Evolutionary conservation across 2,329 filamentous ascomycete genomes (phyloP), one percentile per base, ranked within the genome.

Genomic region (Colletotrichum musicola): DNA sequence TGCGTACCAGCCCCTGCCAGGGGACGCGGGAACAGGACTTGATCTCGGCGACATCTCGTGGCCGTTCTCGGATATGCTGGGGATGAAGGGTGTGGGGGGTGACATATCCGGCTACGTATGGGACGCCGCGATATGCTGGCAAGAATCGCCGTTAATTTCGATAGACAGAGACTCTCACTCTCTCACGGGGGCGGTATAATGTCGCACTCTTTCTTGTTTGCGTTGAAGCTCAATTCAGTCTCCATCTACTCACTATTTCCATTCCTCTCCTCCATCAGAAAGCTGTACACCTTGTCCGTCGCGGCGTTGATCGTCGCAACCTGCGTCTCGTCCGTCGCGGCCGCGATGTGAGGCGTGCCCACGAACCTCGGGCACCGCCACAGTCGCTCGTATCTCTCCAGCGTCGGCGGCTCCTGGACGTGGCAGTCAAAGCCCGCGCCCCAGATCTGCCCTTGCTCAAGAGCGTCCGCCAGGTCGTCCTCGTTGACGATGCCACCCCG

Each of bases 401-500:
- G 40, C 2, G 72, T 75, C 0, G 76, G 76, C 14, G 78, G 78
- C 64, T 79, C 77, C 35, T 71, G 50, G 30, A 74, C 71, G 55
- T 73, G 69, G 7, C 74, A 78, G 50, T 77, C 79, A 42, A 79
- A 62, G 4, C 72, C 77, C 7, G 77, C 77, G 4, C 77, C 77
- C 67, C 74, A 77, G 18, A 79, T 73, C 50, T 71, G 56, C 12
- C 72, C 70, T 27, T 71, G 59, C 9, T 71, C 51, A 10, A 79
- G 64, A 9, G 74, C 77, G 0, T 73, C 68, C 9, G 73, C 58
- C 10, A 79, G 59, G 20, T 74, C 77, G 6, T 62, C 57, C 61
- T 79, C 77, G 59, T 79, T 72, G 3, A 79, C 74, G 42, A 79
- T 73, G 3, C 77, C 77, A 2, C 77, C 78, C 1, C 77, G 72